A percentile compares a stretch with the other conserved stretches of the same genome.
These are phyloP conservation scores for Baorangia bicolor DNA, from an alignment of 768 basidiomycete species.

Conservation along the genomic window DNA sequence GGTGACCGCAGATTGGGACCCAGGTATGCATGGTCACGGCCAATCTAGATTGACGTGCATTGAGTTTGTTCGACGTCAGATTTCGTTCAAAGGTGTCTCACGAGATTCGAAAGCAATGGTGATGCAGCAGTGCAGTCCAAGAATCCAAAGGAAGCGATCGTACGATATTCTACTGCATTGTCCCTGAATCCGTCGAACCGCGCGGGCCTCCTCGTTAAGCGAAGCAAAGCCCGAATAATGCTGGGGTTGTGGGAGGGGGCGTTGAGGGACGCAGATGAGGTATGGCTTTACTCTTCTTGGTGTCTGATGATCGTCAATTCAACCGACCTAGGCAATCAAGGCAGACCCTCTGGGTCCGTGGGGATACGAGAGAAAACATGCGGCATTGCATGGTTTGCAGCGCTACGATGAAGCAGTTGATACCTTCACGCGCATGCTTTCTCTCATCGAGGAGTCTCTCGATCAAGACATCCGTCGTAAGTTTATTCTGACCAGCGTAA, in stretches of 20 bases:
- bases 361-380: slow-evolving; percentile 5
- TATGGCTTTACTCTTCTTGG: background rate
- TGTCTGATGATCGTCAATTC: background rate
- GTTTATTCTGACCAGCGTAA: background rate
- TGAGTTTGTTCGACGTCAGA: too few species aligned
- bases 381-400: background rate
- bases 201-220: slow-evolving; percentile 2
- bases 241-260: slow-evolving; percentile 3
- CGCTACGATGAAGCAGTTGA: background rate
- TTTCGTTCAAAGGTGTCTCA: background rate
- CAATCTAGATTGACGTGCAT: too few species aligned
- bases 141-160: slow-evolving; percentile 1
- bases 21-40: too few species aligned
- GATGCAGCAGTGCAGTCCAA: too few species aligned
- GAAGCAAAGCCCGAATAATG: background rate
- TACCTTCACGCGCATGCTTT: background rate
- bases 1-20: background rate
- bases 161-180: slow-evolving; percentile 3
- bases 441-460: background rate
- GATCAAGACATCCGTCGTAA: background rate
- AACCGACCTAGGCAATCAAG: background rate
- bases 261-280: slow-evolving; percentile 14
- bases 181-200: background rate
- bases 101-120: background rate
- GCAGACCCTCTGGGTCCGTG: background rate